Evolutionary conservation across 345 rosid genomes (phyloP), one percentile per base, ranked within the genome.

Genomic region (Linum usitatissimum): DNA sequence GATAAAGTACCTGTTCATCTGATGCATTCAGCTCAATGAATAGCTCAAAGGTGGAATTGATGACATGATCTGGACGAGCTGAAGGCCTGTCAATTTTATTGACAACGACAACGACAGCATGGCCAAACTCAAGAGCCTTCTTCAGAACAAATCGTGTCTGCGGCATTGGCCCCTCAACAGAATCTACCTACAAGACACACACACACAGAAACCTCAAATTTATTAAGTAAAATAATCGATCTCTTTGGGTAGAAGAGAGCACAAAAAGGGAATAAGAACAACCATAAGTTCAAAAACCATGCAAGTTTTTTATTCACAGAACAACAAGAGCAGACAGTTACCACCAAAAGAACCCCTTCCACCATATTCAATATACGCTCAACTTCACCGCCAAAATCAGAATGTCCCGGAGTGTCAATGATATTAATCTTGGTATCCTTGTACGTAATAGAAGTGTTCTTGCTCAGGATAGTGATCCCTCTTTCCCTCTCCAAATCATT

Each of bases 161-260:
- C 0, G 99, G 99, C 99, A 89, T 93, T 53, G 99, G 99, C 66
- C 99, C 97, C 78, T 93, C 99, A 62, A 89, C 99, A 71, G 99
- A 93, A 79, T 93, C 99, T 60, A 93, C 90, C 98, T 92, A 71
- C 51, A 65, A 63, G 13, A 45, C 14, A 45, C 51, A 45, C 38
- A 34, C 38, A 34, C 28, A 23, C 28, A 23, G 28, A 40, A 40
- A 40, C 8, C 1, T 7, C 13, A 40, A 40, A 40, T 40, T 40
- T 40, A 40, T 40, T 40, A 40, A 12, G 13, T 40, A 40, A 12
- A 12, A 12, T 1, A 40, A 6, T 40, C 13, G 13, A 40, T 40
- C 48, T 6, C 48, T 40, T 40, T 12, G 48, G 48, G 48, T 12
- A 40, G 13, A 12, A 40, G 48, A 7, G 13, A 40, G 48, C 48